These are phyloP conservation scores for Helichrysum umbraculigerum DNA, from an alignment of 129 eudicot genomes.

Conservation along the genomic window DNA sequence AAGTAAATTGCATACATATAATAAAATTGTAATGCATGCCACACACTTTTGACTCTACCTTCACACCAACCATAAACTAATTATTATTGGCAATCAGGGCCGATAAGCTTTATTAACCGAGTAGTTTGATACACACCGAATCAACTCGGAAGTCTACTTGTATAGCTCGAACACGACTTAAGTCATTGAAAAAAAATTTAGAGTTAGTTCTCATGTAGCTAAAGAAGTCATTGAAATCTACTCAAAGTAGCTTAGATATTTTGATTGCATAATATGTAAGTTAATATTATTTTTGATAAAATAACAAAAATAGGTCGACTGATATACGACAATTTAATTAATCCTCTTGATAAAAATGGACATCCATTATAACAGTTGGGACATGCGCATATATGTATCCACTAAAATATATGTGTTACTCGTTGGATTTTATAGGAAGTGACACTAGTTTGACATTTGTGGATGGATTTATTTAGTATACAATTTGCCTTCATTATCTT, in stretches of 20 bases:
- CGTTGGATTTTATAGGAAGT: background rate
- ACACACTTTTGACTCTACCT: background rate
- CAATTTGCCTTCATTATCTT: background rate
- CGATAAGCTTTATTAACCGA: too few relatives aligned
- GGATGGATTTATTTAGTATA: background rate
- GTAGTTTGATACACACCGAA: too few relatives aligned
- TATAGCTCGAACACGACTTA: too few relatives aligned
- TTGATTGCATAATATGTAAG: background rate
- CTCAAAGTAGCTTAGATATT: background rate
- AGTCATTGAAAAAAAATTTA: too few relatives aligned
- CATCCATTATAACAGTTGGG: constrained; percentile 29
- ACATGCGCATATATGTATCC: constrained; percentile 21
- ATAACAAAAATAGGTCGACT: background rate
- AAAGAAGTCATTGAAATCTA: background rate
- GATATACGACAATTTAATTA: background rate
- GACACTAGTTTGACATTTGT: constrained; percentile 13
- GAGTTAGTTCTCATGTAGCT: too few relatives aligned
- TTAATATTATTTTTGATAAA: background rate
- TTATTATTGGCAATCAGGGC: too few relatives aligned
- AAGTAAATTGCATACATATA: constrained; percentile 15
- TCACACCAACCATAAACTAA: too few relatives aligned
- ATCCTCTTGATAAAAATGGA: constrained; percentile 17
- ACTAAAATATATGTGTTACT: constrained; percentile 3
- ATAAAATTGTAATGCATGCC: background rate
- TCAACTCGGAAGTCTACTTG: too few relatives aligned